Base-by-base conservation (phyloP, 805 yeast genomes). In the Wickerhamiella spandovensis region DNA sequence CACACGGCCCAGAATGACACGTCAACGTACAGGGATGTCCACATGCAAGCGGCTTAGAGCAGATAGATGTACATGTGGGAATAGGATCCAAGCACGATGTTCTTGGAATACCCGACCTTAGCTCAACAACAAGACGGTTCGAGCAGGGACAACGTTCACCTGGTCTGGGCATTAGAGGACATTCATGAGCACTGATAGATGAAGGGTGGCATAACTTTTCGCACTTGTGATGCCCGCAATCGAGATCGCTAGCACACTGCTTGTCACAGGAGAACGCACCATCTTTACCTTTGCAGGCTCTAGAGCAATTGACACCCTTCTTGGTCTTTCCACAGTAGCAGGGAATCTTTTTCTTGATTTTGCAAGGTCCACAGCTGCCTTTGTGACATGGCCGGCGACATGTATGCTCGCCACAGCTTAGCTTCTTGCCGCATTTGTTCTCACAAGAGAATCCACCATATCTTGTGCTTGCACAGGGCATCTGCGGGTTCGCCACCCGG, bases 271-370 rank as follows among this genome's bases (percentile, higher is more conserved):
- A 42, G 10, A 47, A 38, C 2, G 13, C 35, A 15, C 37, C 50
- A n/a, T 46, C 24, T n/a, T 13, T 30, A 12, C 32, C 20, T 10
- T 15, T 25, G 8, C 46, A 30, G 12, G 44, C 8, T 10, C 47
- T 8, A 1, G 39, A 17, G 47, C 58, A 55, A 1, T 25, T 25
- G 5, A n/a, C 22, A 7, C 32, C 20, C 12, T 45, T 18, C 7
- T 38, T 38, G 12, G 44, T 6, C 18, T 22, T 43, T 5, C 60
- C 58, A 35, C 61, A 56, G 37, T 42, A 49, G 47, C 61, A 1
- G 78, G 83, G 38, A 67, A 72, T 10, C 68, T 69, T 21, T 5
- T 52, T 32, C 12, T 44, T 35, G 1, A 23, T 46, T 3, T 43
- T 28, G 32, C 61, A 58, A 0, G 54, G 54, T 3, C 53, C 54